Conservation (phyloP, 345 rosid genomes). For the Euphorbia tirucalli region DNA sequence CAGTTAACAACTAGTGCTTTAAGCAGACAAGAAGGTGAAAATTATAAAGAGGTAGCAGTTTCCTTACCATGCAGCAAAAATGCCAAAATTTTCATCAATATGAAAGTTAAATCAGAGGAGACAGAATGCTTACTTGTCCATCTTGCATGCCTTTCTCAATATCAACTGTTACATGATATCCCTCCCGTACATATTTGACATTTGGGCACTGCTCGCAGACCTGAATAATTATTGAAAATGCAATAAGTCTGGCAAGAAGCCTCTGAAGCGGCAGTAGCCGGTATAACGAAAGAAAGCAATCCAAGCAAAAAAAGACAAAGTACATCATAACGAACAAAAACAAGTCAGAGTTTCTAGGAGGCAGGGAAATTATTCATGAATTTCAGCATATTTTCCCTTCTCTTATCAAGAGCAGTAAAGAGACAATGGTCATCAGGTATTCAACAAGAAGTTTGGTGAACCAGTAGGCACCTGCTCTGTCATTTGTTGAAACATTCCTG, state of each 20-base stretch:
- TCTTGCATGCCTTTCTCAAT: constrained; percentile 99
- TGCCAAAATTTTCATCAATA: neutral
- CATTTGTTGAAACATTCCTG: constrained; percentile 99
- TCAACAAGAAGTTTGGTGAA: neutral
- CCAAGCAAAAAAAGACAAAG: neutral
- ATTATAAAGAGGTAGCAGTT: neutral
- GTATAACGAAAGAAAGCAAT: neutral
- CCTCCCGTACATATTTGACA: constrained; percentile 81
- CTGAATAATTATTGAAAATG: constrained; percentile 38
- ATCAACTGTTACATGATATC: constrained; percentile 89
- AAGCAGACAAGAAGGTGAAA: neutral
- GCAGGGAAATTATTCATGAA: neutral
- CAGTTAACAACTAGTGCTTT: neutral
- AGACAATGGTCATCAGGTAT: neutral
- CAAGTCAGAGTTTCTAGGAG: neutral
- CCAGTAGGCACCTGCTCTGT: constrained; percentile 67
- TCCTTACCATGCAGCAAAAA: neutral
- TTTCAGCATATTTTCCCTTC: neutral
- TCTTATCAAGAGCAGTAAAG: neutral
- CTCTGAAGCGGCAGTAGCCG: neutral
- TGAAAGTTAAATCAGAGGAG: neutral
- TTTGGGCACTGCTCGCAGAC: constrained; percentile 98
- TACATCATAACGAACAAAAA: neutral
- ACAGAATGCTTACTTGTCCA: constrained; percentile 68
- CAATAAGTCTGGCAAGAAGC: neutral